Evolutionary conservation across 495 filamentous ascomycete genomes (phyloP), one percentile per base, ranked within the genome.

Genomic region (Neurospora tetraspora): DNA sequence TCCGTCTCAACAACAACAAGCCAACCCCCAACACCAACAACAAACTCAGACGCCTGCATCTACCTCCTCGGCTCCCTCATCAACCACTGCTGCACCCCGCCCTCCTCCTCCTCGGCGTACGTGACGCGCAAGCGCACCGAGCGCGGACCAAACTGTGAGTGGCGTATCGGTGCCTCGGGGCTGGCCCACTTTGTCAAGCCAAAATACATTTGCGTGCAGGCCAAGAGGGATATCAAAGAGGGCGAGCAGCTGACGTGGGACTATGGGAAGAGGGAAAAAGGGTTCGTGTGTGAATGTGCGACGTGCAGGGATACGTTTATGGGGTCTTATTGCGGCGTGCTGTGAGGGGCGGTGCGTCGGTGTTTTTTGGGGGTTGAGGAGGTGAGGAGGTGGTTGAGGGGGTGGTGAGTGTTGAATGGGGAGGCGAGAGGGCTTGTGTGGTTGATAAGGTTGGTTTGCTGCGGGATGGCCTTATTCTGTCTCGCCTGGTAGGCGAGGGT

Each of bases 71-170:
- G 73, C 12, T 77, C 76, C 27, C 75, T 81, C 14, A 72, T 81
- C 70, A 81, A 81, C 74, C 80, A 81, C 75, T 76, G 78, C 76
- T 81, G 80, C 74, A 74, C 73, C 12, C 74, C 72, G 1, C 70
- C 14, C 11, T 38, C 43, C 27, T 71, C 45, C 23, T 65, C 36
- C 14, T 70, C 34, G 1, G 36, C 11, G 5, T 40, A 71, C 34
- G 18, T 61, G 42, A 39, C 23, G 27, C 42, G 11, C 27, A 53
- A 27, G 10, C 40, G 40, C 43, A 65, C 53, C 37, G 40, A 27
- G 68, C 16, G 10, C 38, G 74, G 79, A 0, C 79, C 79, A 14
- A 81, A 80, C 39, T 80, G 78, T 43, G 69, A 53, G 2, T 79
- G 74, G 61, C 72, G 74, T 12, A 77, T 80, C 71, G 77, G 77